phyloP scores from a whole-genome alignment of 768 basidiomycete genomes.

The Mycena metata region DNA sequence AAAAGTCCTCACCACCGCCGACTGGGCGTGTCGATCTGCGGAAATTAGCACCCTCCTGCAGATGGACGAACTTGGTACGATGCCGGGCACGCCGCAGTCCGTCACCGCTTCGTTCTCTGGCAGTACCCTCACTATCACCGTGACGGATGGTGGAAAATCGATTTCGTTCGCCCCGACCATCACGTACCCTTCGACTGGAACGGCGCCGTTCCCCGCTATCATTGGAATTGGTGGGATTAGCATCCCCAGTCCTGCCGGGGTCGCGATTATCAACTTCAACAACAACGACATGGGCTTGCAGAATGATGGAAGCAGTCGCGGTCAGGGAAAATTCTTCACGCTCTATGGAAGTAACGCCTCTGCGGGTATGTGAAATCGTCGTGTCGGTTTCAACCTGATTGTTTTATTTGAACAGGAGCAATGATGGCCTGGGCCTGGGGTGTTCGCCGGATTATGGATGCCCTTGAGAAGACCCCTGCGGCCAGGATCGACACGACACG shows the following conservation, averaged over 20 bases:
- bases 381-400: too few relatives aligned
- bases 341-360: slow-evolving; percentile 63
- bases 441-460: slow-evolving; percentile 71
- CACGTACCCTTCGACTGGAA: slow-evolving; percentile 58
- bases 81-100: slow-evolving; percentile 61
- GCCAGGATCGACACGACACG: slow-evolving; percentile 62
- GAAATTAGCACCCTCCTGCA: slow-evolving; percentile 66
- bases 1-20: slow-evolving; percentile 56
- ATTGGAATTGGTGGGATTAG: slow-evolving; percentile 62
- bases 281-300: slow-evolving; percentile 70
- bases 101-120: slow-evolving; percentile 61
- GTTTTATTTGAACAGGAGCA: slow-evolving; percentile 43
- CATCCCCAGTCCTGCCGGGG: slow-evolving; percentile 53
- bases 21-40: slow-evolving; percentile 65
- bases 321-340: slow-evolving; percentile 69
- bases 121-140: slow-evolving; percentile 63
- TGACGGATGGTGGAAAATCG: slow-evolving; percentile 58
- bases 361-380: slow-evolving; percentile 44
- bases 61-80: slow-evolving; percentile 64
- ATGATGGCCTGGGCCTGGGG: slow-evolving; percentile 78
- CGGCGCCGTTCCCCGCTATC: slow-evolving; percentile 58
- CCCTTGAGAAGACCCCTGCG: slow-evolving; percentile 62
- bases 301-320: slow-evolving; percentile 58
- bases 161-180: slow-evolving; percentile 65
- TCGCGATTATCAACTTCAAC: slow-evolving; percentile 65